These are phyloP conservation scores for Lentinula novae-zelandiae DNA, from an alignment of 1,284 basidiomycete genomes.

Conservation along the genomic window DNA sequence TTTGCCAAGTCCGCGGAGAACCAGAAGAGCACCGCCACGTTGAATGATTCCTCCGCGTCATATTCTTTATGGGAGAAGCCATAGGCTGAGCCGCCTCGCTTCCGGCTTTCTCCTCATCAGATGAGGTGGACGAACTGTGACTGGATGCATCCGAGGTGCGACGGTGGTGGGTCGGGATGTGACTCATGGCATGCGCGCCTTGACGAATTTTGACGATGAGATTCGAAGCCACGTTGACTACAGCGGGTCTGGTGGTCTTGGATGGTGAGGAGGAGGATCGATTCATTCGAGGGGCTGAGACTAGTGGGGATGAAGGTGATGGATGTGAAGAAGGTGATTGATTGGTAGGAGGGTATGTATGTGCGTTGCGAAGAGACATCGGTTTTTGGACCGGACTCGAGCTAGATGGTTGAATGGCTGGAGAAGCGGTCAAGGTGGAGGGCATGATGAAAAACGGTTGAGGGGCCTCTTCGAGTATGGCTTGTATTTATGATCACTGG, in stretches of 20 bases:
- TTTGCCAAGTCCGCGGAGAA: constrained; percentile 27
- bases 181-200: not conserved
- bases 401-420: not conserved
- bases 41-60: constrained; percentile 25
- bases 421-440: not conserved
- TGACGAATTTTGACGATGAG: not conserved
- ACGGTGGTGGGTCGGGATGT: not conserved
- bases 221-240: not conserved
- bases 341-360: not conserved
- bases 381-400: not conserved
- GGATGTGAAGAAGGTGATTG: not conserved
- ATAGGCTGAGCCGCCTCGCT: not conserved
- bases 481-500: not conserved
- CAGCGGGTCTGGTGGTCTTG: not conserved
- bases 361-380: not conserved
- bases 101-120: not conserved
- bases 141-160: not conserved
- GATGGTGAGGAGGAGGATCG: not conserved
- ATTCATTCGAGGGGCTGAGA: not conserved
- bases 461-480: not conserved
- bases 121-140: not conserved
- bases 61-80: not conserved
- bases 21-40: constrained; percentile 50
- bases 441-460: not conserved
- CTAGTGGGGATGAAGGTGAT: not conserved